Percentiles rank a stretch among this genome's conserved stretches.
Conservation (phyloP, 148 eudicot genomes). For the Rhododendron molle region DNA sequence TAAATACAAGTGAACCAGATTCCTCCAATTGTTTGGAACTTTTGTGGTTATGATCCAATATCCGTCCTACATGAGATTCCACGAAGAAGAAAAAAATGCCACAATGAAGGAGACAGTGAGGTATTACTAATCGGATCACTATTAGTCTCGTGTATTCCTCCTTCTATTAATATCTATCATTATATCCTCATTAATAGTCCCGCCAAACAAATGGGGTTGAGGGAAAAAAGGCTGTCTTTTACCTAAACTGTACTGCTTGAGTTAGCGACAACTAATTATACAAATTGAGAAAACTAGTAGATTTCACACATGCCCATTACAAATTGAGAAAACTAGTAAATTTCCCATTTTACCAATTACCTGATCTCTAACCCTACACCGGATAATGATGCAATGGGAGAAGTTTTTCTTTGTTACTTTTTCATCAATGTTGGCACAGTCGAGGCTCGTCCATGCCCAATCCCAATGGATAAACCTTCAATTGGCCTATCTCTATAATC, state of each 20-base stretch:
- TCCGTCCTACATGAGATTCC: neutral
- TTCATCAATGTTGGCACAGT: neutral
- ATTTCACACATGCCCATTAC: too few relatives aligned
- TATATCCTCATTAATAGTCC: neutral
- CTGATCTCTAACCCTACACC: too few relatives aligned
- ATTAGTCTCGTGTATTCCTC: neutral
- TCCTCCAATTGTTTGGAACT: neutral
- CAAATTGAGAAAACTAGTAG: neutral
- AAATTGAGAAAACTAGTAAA: too few relatives aligned
- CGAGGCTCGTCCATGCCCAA: neutral
- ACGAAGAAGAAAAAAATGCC: neutral
- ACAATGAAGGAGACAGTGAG: neutral
- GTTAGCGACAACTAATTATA: neutral
- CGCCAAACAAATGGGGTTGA: neutral
- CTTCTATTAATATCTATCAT: neutral
- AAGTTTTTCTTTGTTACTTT: neutral
- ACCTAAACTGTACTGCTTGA: neutral
- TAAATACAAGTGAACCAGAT: neutral
- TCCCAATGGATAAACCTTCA: neutral
- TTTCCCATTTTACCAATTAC: too few relatives aligned
- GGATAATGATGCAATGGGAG: neutral
- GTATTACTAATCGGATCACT: neutral
- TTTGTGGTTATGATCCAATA: neutral
- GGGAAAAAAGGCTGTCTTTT: neutral
- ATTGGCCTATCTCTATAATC: neutral